Evolutionary conservation across 352 stramenopile genomes (phyloP), one percentile per base, ranked within the genome.

Genomic region (Phytophthora capsici): DNA sequence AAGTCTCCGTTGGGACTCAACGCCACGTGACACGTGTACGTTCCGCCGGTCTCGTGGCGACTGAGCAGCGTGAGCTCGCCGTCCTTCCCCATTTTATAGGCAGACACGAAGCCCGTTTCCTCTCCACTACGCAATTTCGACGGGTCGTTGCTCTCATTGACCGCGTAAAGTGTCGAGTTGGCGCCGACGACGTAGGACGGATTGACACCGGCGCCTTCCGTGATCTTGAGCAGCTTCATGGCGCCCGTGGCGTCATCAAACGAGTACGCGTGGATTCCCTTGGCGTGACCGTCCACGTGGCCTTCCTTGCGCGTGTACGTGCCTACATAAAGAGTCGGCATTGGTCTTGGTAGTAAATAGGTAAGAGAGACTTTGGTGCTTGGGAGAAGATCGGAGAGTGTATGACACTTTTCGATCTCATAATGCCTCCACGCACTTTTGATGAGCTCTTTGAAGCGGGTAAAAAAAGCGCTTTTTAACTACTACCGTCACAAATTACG

Each of bases 231-330:
- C 43, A 78, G 72, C 47, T 70, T 36, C 13, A 93, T 57, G 36
- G 70, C 70, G 40, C 84, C 86, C 6, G 66, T 88, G 20, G 64
- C 36, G 30, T 80, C 63, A 52, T 89, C 63, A 45, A 95, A 77
- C 28, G 66, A 66, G 67, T 91, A 90, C 14, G 77, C 64, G 69
- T 91, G 76, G 59, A 95, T 80, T 59, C 85, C 87, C 51, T 83
- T 82, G 54, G 84, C 87, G 48, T 92, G 82, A 48, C 87, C 87
- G 45, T 95, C 67, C 53, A 95, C 85, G 66, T 91, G 82, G 46
- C 69, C 75, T 72, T 92, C 80, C 62, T 85, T 85, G 57, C 85
- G 85, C 48, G 87, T 92, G 70, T 95, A 95, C n/a, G 85, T 94
- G 58, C 87, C 87, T 19, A 94, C 85, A 47, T 91, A 91, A 2